These are phyloP conservation scores for Eutrema heterophyllum DNA, from an alignment of 345 rosid genomes.

Conservation along the genomic window DNA sequence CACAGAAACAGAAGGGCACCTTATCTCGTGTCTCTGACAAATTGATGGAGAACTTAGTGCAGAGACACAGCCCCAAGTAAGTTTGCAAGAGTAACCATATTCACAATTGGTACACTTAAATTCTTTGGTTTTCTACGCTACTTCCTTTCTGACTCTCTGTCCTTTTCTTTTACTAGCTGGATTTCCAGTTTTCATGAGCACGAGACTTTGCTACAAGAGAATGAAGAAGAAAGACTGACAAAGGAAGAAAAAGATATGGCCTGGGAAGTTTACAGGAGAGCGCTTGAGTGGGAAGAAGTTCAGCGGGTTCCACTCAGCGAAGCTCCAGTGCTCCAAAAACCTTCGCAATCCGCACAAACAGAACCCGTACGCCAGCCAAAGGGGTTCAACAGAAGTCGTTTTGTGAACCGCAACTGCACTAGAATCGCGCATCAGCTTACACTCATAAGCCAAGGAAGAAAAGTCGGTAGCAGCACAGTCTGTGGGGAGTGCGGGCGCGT, in stretches of 20 bases:
- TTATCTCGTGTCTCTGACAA: conserved; percentile 72
- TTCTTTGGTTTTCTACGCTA: not conserved
- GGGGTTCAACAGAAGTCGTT: conserved; percentile 49
- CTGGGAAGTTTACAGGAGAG: conserved; percentile 82
- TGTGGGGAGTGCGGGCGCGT: conserved; percentile 95
- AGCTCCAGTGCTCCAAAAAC: conserved; percentile 40
- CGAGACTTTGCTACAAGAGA: conserved; percentile 96
- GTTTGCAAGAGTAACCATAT: not conserved
- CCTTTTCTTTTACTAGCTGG: conserved; percentile 52
- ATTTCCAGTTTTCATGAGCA: conserved; percentile 91
- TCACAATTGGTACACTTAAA: not conserved
- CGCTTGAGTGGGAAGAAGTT: conserved; percentile 91
- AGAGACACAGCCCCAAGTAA: conserved; percentile 77
- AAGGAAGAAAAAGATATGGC: conserved; percentile 99
- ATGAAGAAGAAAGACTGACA: conserved; percentile 91
- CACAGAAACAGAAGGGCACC: conserved; percentile 50
- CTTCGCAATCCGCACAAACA: conserved; percentile 35
- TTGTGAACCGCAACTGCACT: conserved; percentile 66
- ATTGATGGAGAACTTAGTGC: conserved; percentile 75
- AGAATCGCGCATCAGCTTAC: conserved; percentile 79
- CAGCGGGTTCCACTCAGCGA: conserved; percentile 63
- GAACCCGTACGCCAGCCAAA: conserved; percentile 22
- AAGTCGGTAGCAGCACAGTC: conserved; percentile 64
- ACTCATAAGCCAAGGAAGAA: conserved; percentile 85
- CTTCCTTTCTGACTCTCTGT: not conserved